Evolutionary conservation across 116 monocot species (phyloP).

Genomic region (Dioscorea cayenensis): DNA sequence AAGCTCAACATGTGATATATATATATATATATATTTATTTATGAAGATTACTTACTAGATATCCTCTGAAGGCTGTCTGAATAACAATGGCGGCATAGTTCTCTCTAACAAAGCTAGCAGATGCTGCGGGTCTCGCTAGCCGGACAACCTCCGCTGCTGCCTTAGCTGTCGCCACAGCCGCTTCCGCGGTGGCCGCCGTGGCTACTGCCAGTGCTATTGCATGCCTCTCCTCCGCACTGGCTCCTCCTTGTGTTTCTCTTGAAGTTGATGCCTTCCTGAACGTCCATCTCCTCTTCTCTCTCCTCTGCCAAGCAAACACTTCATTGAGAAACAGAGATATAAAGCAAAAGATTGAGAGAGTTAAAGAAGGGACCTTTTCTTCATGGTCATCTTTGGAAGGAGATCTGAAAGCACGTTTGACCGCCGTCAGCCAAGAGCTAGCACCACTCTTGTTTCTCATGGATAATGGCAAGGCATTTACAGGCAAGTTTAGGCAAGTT

Average conservation of each 20-base stretch:
- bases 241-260: neutral
- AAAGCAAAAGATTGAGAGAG: neutral
- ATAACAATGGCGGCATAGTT: conserved; percentile 43
- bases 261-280: conserved; percentile 26
- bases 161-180: conserved; percentile 32
- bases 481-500: neutral
- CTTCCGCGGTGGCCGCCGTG: conserved; percentile 34
- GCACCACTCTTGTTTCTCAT: conserved; percentile 52
- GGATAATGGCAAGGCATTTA: neutral
- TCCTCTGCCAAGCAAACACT: conserved; percentile 24
- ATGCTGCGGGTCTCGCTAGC: conserved; percentile 17
- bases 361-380: conserved; percentile 13
- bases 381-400: conserved; percentile 41
- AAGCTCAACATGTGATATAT: too few relatives aligned
- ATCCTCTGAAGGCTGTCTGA: conserved; percentile 62
- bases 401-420: conserved; percentile 66
- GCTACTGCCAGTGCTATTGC: conserved; percentile 47
- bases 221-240: conserved; percentile 32
- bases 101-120: conserved; percentile 20
- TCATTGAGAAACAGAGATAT: neutral
- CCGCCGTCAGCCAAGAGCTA: conserved; percentile 58
- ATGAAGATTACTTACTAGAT: conserved; percentile 20
- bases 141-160: conserved; percentile 33
- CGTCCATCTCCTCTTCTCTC: conserved; percentile 54
- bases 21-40: too few relatives aligned